These are phyloP conservation scores for Pleurotus tuoliensis DNA, from an alignment of 768 basidiomycete genomes.

Conservation along the genomic window DNA sequence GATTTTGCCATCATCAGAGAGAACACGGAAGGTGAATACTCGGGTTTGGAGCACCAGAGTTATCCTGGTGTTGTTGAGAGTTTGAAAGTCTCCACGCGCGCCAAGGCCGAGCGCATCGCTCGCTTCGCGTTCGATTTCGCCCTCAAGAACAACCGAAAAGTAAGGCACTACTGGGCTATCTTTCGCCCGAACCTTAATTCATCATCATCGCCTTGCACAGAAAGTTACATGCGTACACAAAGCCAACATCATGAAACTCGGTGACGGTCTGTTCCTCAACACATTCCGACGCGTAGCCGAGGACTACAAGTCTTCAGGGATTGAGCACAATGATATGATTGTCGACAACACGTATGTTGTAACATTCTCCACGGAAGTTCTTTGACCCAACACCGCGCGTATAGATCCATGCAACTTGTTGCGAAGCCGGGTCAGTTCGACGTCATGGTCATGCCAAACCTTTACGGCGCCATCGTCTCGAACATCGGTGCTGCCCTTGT, in stretches of 20 bases:
- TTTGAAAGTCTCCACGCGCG: constrained; percentile 93
- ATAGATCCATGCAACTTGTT: constrained; percentile 96
- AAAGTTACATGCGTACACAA: constrained; percentile 99
- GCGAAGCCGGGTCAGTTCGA: constrained; percentile 95
- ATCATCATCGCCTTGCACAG: constrained; percentile 31
- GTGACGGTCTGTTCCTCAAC: constrained; percentile 97
- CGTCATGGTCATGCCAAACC: constrained; percentile 98
- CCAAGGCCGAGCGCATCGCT: constrained; percentile 93
- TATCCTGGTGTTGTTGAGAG: constrained; percentile 98
- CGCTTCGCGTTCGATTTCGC: constrained; percentile 99
- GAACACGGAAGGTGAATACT: constrained; percentile 99
- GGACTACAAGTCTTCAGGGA: constrained; percentile 91
- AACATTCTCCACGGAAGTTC: background rate
- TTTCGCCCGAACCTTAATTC: too few relatives aligned
- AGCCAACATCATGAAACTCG: constrained; percentile 99
- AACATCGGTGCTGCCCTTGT: constrained; percentile 99
- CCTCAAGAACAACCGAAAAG: constrained; percentile 97
- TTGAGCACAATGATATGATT: constrained; percentile 96
- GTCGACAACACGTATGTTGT: constrained; percentile 89
- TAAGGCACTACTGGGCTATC: constrained; percentile 21
- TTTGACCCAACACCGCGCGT: constrained; percentile 4
- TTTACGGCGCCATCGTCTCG: constrained; percentile 95
- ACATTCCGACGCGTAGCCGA: constrained; percentile 96
- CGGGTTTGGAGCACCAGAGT: constrained; percentile 95
- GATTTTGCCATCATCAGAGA: constrained; percentile 99